These are phyloP conservation scores for Jimgerdemannia lactiflua DNA, from an alignment of 192 early-diverging fungal genomes.

Conservation along the genomic window DNA sequence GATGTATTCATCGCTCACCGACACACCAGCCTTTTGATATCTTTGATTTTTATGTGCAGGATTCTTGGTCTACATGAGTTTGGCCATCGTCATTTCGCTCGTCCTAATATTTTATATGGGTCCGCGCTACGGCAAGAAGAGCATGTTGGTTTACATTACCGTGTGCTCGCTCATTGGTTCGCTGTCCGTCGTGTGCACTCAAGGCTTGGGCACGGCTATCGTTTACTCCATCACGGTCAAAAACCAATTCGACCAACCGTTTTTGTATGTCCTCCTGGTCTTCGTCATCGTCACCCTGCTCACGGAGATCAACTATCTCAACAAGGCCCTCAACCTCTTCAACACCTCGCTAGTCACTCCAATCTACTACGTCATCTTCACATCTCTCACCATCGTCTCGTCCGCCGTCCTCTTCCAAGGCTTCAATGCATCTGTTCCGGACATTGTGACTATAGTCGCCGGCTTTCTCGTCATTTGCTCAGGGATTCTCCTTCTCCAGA, in stretches of 20 bases:
- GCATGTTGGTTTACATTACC: constrained; percentile 85
- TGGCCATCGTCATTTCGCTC: constrained; percentile 57
- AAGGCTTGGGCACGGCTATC: constrained; percentile 85
- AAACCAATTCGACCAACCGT: constrained; percentile 80
- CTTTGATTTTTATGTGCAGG: constrained; percentile 9
- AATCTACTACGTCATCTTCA: constrained; percentile 95
- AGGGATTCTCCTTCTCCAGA: neutral
- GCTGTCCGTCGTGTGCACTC: constrained; percentile 80
- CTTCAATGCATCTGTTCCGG: constrained; percentile 65
- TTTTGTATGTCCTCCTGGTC: constrained; percentile 77
- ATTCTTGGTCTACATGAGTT: constrained; percentile 72
- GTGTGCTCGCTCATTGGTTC: constrained; percentile 94
- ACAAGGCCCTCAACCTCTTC: constrained; percentile 92
- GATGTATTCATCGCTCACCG: neutral
- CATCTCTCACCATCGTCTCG: constrained; percentile 89
- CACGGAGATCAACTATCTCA: constrained; percentile 94
- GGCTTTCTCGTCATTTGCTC: constrained; percentile 89
- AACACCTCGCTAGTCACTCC: constrained; percentile 86
- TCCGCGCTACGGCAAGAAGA: constrained; percentile 69
- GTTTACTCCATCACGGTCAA: constrained; percentile 82
- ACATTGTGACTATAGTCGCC: constrained; percentile 76
- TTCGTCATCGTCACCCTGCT: constrained; percentile 77
- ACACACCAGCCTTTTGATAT: too few relatives aligned
- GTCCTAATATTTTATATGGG: constrained; percentile 75
- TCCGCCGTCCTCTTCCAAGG: constrained; percentile 86